A percentile compares a stretch with the other conserved stretches of the same genome.
These are phyloP conservation scores for Verticillium nonalfalfae DNA, from an alignment of 2,329 filamentous ascomycete genomes.

Conservation along the genomic window DNA sequence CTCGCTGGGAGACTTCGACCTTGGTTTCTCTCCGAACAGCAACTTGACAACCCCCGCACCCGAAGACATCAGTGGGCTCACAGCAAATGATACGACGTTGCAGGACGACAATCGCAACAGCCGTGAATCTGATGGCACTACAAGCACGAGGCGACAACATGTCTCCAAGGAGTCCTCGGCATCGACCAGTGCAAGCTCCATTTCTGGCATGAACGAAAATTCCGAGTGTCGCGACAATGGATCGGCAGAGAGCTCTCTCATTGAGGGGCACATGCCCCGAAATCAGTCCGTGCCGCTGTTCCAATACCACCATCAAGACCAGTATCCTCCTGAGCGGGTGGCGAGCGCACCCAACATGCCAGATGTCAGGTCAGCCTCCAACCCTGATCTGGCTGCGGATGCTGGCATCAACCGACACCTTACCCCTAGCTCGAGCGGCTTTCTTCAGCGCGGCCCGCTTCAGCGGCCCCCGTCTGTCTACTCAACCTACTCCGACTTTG, in stretches of 20 bases:
- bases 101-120: constrained; percentile 39
- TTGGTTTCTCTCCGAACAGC: constrained; percentile 1
- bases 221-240: constrained; percentile 35
- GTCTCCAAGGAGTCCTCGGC: constrained; percentile 45
- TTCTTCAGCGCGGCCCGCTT: constrained; percentile 50
- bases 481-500: constrained; percentile 66
- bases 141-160: constrained; percentile 41
- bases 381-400: constrained; percentile 42
- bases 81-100: constrained; percentile 12
- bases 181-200: constrained; percentile 49
- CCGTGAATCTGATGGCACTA: constrained; percentile 45
- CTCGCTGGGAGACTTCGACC: background rate
- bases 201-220: constrained; percentile 43
- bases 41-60: constrained; percentile 14
- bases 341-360: constrained; percentile 34
- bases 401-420: constrained; percentile 54
- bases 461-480: constrained; percentile 71
- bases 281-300: constrained; percentile 47
- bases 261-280: constrained; percentile 34
- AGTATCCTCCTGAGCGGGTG: constrained; percentile 30
- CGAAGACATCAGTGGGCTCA: constrained; percentile 23
- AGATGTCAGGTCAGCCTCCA: constrained; percentile 39
- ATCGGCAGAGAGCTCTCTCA: constrained; percentile 45
- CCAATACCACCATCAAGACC: constrained; percentile 57
- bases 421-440: constrained; percentile 46